Base-by-base conservation (phyloP, 768 basidiomycete genomes). In the Tubosaeta sp. region DNA sequence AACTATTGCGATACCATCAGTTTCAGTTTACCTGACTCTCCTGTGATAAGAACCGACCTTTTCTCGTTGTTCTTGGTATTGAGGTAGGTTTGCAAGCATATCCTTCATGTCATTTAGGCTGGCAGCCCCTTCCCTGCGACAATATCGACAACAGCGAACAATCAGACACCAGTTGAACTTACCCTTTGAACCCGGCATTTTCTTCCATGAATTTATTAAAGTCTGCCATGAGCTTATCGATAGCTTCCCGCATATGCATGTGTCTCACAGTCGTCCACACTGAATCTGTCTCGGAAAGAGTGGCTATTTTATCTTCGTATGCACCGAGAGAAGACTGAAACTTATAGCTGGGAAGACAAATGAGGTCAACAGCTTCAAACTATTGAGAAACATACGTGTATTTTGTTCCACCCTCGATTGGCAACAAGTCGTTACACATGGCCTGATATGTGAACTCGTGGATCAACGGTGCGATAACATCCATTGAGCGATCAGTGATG, bases 371-470 rank as follows among this genome's bases (percentile, higher is more conserved):
- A 40, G 53, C 16, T 25, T 44, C 11, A 54, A 64, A 44, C 8
- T 7, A 31, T 5, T 22, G 68, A 9, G 51, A 6, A 16, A 76
- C 91, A 49, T 58, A 95, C 93, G 81, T 83, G 69, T 97, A 98
- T 69, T 80, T 86, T 9, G 76, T 77, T 22, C 94, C 95, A 54
- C 91, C 83, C 49, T 92, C 81, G 46, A 99, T 90, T 16, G 86
- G 86, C 6, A 99, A 76, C 18, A 99, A 70, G 68, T 99, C 96
- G 59, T 94, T 93, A 44, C 87, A 88, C 96, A 99, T 99, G 0
- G 96, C 95, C 69, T 98, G 96, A 68, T 98, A 99, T 19, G 95
- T 98, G 65, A 99, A 99, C 64, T 98, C 96, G 66, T 99, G 96
- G 31, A 96, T 66, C 53, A 97, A 81, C 2, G 96, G 96, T 3